Percentiles rank a stretch among this genome's conserved stretches.
These are phyloP conservation scores for Calonectria pseudoturangicola DNA, from an alignment of 2,329 filamentous ascomycete genomes.

Conservation along the genomic window DNA sequence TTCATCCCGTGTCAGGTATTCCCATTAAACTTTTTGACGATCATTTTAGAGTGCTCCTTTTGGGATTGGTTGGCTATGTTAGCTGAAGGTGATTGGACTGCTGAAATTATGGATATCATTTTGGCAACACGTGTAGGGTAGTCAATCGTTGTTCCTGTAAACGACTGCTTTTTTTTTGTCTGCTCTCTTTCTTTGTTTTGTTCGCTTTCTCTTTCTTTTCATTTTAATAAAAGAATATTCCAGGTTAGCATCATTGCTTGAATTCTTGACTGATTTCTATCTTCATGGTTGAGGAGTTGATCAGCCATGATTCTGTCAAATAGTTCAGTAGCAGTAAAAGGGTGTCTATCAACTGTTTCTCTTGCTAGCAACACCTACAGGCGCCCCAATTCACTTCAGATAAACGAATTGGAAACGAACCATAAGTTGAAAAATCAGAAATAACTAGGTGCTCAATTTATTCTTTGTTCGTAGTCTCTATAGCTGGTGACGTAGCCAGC, in stretches of 20 bases:
- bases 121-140: no score
- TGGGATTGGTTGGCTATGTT: neutral
- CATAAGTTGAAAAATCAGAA: neutral
- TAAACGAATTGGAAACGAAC: neutral
- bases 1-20: neutral
- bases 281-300: no score
- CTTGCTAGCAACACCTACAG: neutral
- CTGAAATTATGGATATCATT: neutral
- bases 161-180: neutral
- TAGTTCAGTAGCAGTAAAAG: no score
- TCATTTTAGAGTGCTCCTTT: neutral
- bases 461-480: neutral
- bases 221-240: neutral
- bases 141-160: neutral
- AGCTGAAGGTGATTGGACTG: neutral
- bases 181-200: no score
- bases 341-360: no score
- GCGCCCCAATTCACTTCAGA: neutral
- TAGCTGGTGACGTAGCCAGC: neutral
- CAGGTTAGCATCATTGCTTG: neutral
- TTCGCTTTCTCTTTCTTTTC: no score
- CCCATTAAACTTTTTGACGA: neutral
- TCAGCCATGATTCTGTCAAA: no score
- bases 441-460: neutral
- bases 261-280: no score